Conservation (phyloP, 495 filamentous ascomycete species). For the Tuber umbilicatum region DNA sequence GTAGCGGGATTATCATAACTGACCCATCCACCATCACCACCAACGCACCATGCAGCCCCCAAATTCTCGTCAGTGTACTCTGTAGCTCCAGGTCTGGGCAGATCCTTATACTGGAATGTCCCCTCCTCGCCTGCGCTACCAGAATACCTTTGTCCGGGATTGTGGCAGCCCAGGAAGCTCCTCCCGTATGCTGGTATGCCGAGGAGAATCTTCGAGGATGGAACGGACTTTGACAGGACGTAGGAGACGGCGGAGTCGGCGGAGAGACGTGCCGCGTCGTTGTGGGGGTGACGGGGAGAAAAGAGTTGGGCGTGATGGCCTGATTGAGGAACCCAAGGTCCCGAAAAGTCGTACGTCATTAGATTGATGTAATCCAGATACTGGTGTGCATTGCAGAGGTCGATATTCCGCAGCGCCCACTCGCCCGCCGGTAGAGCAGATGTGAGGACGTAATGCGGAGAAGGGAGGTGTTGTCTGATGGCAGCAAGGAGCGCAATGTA, state of each 20-base stretch:
- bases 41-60: constrained; percentile 69
- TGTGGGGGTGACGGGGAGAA: constrained; percentile 49
- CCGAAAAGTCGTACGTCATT: constrained; percentile 83
- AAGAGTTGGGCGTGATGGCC: constrained; percentile 80
- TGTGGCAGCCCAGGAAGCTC: constrained; percentile 64
- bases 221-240: constrained; percentile 60
- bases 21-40: constrained; percentile 77
- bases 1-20: constrained; percentile 80
- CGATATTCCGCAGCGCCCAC: constrained; percentile 68
- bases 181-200: constrained; percentile 77
- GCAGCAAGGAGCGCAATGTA: constrained; percentile 66
- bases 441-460: constrained; percentile 68
- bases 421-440: constrained; percentile 73
- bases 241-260: constrained; percentile 62
- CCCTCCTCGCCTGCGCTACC: constrained; percentile 70
- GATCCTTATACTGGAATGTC: constrained; percentile 70
- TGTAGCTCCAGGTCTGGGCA: constrained; percentile 63
- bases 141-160: constrained; percentile 57
- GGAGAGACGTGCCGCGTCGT: constrained; percentile 52
- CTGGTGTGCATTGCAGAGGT: constrained; percentile 56
- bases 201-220: constrained; percentile 65
- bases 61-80: constrained; percentile 61
- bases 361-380: constrained; percentile 76
- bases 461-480: constrained; percentile 63
- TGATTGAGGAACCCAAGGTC: constrained; percentile 61